A percentile compares a stretch with the other conserved stretches of the same genome.
These are phyloP conservation scores for Aspergillus sp. DNA, from an alignment of 2,329 filamentous ascomycete species.

Conservation along the genomic window DNA sequence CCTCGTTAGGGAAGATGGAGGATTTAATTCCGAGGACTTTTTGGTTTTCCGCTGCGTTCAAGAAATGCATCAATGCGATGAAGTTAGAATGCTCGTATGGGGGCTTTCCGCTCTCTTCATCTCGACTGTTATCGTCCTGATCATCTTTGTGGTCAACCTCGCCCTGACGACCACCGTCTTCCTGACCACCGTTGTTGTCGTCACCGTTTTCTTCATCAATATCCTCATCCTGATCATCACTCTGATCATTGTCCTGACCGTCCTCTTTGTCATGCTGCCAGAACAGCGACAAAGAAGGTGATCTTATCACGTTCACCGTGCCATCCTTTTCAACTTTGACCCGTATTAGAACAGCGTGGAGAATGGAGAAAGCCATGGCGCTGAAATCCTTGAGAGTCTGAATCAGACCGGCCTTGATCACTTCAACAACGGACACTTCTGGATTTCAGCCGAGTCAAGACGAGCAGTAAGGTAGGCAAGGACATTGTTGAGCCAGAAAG, in stretches of 20 bases:
- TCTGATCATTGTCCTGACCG: neutral
- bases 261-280: slow-evolving; percentile 6
- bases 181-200: neutral
- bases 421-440: slow-evolving; percentile 10
- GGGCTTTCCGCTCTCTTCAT: neutral
- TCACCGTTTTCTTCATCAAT: neutral
- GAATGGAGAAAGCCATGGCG: slow-evolving; percentile 13
- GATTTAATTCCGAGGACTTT: slow-evolving; percentile 4
- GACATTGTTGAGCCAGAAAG: slow-evolving; percentile 11
- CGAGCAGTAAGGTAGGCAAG: slow-evolving; percentile 9
- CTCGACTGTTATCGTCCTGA: neutral
- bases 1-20: slow-evolving; percentile 11
- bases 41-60: slow-evolving; percentile 5
- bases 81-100: neutral
- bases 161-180: neutral
- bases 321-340: slow-evolving; percentile 3
- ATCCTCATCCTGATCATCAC: neutral
- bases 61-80: slow-evolving; percentile 6
- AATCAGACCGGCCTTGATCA: slow-evolving; percentile 8
- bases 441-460: slow-evolving; percentile 9
- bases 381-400: slow-evolving; percentile 7
- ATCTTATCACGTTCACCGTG: slow-evolving; percentile 5
- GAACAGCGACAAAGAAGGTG: slow-evolving; percentile 8
- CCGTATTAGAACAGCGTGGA: slow-evolving; percentile 11
- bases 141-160: neutral